Conservation (phyloP, 768 basidiomycete species). For the Boletus pseudopeckii region DNA sequence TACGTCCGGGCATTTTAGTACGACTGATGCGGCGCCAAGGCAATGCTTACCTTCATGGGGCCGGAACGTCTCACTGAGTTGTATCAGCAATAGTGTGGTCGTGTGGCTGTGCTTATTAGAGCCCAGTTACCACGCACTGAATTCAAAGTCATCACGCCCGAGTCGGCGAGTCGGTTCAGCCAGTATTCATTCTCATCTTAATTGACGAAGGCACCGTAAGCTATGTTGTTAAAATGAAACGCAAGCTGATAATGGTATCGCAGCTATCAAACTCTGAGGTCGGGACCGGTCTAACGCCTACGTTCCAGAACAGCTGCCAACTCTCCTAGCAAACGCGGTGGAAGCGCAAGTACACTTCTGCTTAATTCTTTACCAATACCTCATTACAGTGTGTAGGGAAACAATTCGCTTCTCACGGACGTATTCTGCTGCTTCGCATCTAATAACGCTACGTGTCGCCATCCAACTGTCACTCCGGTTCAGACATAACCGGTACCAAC, state of each 20-base stretch:
- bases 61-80: too few species aligned
- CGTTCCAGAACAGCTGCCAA: not conserved
- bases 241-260: conserved; percentile 2
- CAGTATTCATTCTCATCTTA: not conserved
- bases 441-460: not conserved
- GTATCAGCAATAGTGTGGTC: not conserved
- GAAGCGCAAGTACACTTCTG: not conserved
- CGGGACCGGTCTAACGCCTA: conserved; percentile 9
- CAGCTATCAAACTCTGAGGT: conserved; percentile 6
- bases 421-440: not conserved
- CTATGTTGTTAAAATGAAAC: not conserved
- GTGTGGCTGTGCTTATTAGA: conserved; percentile 8
- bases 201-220: not conserved
- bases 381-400: conserved; percentile 6
- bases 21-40: too few species aligned
- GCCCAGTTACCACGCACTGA: not conserved
- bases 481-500: not conserved
- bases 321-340: not conserved
- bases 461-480: not conserved
- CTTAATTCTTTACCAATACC: not conserved
- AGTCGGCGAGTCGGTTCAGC: not conserved
- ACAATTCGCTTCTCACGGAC: not conserved
- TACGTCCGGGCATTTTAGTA: too few species aligned
- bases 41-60: too few species aligned
- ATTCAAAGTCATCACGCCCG: not conserved